Base-by-base conservation (phyloP, 805 yeast genomes). In the Soucietia sequanensis region DNA sequence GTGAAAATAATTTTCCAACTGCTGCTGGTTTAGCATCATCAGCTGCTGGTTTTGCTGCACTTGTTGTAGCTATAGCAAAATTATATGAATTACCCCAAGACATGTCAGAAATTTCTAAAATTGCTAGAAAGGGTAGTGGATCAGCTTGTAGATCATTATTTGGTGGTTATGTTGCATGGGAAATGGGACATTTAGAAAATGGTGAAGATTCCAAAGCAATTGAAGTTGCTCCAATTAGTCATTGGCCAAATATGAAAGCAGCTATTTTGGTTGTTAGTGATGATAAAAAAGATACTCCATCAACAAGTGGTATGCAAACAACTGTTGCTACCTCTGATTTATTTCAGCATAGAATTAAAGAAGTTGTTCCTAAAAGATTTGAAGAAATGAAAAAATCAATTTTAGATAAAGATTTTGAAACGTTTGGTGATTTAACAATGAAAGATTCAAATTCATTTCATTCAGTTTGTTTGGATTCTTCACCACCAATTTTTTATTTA, bases 121-220 rank as follows among this genome's bases (percentile, higher is more conserved):
- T 93, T 54, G 99, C 99, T 10, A 81, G 99, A 65, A 91, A 89
- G 65, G 99, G 99, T 21, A 89, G 97, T 5, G 99, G 99, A 2
- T 88, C 96, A 10, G 99, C 99, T 5, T 93, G 99, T 66, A 77
- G 99, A 61, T 93, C 98, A 6, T 70, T 93, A 43, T 88, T 87
- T 62, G 98, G 99, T 31, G 99, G 99, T 6, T 93, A 80, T 56
- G 99, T 93, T 9, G 98, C 98, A 3, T 93, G 99, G 99, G 96
- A 93, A 61, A 89, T 90, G 97, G 99, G 99, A 38, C 46, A 49
- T 3, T 44, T 54, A 39, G 63, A 44, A 0, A 83, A 89, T 54
- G 99, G 99, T n/a, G 71, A 77, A 29, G 99, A 93, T 65, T 90
- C 97, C 10, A 82, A 80, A 50, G 99, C 99, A 3, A 95, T 89